Base-by-base conservation (phyloP, 2,329 filamentous ascomycete genomes). In the Trichoderma polysporum region DNA sequence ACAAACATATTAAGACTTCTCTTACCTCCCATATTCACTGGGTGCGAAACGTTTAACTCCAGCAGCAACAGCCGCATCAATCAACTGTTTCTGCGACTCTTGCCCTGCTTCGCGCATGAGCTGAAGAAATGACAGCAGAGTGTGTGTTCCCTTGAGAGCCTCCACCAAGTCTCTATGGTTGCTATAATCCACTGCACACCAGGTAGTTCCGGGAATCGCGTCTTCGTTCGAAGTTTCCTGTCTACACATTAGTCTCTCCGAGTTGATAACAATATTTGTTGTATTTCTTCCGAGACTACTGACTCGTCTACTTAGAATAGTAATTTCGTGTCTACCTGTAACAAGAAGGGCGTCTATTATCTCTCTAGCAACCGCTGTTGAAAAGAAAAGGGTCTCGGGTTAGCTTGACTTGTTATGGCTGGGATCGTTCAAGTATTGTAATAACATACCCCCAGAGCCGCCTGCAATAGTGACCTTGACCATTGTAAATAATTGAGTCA, bases 11-110 rank as follows among this genome's bases (percentile, higher is more conserved):
- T n/a, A n/a, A 12, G 41, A 45, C 41, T 4, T 4, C 8, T 45
- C 41, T 74, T 67, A 83, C 82, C 75, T 76, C 25, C 73, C 77
- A 69, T 83, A 91, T 70, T 91, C 89, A 39, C 85, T 86, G 0
- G 87, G 86, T 13, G 89, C 79, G 76, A 88, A 88, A 5, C 86
- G 81, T 71, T 86, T 83, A 6, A 90, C 86, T 1, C 86, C 85
- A 3, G 86, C 87, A 7, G 79, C 79, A 17, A 87, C 78, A 25
- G 86, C 81, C 0, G 87, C 88, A 49, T 88, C 83, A 35, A 89
- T 82, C 61, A 89, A 76, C 10, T 82, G 73, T 33, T 68, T 73
- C 53, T 74, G 72, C 3, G 83, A 74, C n/a, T 74, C 73, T 35
- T 79, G 70, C 0, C 71, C 70, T 5, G 71, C 71, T 62, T 79